phyloP scores from a whole-genome alignment of 805 yeast species.

The Wickerhamomyces ciferrii region DNA sequence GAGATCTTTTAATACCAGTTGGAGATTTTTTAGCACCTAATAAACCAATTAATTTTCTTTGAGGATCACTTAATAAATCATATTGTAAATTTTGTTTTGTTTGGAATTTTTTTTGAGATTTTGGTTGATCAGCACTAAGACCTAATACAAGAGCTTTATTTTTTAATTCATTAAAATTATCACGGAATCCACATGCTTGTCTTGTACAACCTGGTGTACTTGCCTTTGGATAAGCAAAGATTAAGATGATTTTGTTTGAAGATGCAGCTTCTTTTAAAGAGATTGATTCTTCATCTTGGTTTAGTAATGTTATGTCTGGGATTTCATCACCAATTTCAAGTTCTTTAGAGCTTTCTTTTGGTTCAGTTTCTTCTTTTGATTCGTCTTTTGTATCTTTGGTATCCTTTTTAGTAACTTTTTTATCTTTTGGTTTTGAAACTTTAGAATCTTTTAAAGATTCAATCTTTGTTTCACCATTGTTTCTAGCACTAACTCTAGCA shows the following conservation, averaged over 20 bases:
- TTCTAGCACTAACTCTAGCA: constrained; percentile 16
- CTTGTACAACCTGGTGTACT: constrained; percentile 95
- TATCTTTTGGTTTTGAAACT: constrained; percentile 20
- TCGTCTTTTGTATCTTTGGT: constrained; percentile 7
- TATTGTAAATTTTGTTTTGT: constrained; percentile 70
- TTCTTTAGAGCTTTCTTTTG: constrained; percentile 9
- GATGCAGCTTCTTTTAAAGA: constrained; percentile 37
- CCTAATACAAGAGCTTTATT: constrained; percentile 67
- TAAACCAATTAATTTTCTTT: constrained; percentile 56
- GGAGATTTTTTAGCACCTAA: constrained; percentile 85
- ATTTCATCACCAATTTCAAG: constrained; percentile 55
- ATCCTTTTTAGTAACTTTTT: constrained; percentile 5
- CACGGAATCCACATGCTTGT: constrained; percentile 88
- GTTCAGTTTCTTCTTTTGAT: constrained; percentile 5
- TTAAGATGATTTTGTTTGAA: constrained; percentile 40
- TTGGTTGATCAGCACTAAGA: constrained; percentile 74
- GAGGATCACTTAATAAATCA: constrained; percentile 72
- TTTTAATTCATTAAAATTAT: constrained; percentile 48
- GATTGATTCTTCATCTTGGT: constrained; percentile 67
- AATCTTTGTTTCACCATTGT: constrained; percentile 3
- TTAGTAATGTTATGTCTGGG: constrained; percentile 57
- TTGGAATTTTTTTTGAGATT: constrained; percentile 72
- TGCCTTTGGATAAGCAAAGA: constrained; percentile 86
- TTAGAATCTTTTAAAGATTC: constrained; percentile 12
- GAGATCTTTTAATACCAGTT: constrained; percentile 78